These are phyloP conservation scores for Diplotaxis tenuifolia DNA, from an alignment of 345 rosid species.

Conservation along the genomic window DNA sequence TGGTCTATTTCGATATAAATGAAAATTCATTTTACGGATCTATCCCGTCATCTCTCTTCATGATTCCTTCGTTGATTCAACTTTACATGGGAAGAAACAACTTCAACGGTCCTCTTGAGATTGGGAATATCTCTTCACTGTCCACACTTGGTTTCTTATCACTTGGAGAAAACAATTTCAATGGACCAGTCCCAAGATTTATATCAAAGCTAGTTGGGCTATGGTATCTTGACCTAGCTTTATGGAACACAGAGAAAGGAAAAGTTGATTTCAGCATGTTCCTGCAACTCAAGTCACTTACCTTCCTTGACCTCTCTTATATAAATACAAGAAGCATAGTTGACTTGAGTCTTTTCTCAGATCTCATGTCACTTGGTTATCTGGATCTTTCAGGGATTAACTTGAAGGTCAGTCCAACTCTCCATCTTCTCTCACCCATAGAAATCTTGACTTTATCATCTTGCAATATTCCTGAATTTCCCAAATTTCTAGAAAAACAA, in stretches of 20 bases:
- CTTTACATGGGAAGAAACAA: neutral
- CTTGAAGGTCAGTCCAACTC: conserved; percentile 6
- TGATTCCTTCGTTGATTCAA: neutral
- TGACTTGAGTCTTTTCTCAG: conserved; percentile 1
- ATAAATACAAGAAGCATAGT: neutral
- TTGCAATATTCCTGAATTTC: conserved; percentile 26
- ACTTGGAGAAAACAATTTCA: neutral
- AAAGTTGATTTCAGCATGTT: neutral
- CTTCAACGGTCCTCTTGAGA: neutral
- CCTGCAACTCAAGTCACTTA: neutral
- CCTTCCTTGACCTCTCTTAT: neutral
- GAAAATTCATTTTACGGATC: neutral
- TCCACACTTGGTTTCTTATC: neutral
- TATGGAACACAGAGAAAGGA: neutral
- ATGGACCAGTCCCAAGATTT: neutral
- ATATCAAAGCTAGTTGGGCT: neutral
- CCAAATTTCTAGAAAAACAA: conserved; percentile 7
- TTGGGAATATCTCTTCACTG: neutral
- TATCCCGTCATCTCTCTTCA: neutral
- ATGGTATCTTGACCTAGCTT: neutral
- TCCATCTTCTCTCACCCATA: neutral
- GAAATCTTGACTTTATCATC: neutral
- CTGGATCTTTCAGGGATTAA: conserved; percentile 19
- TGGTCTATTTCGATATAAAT: neutral
- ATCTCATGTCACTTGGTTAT: neutral